Evolutionary conservation across 1,284 basidiomycete genomes (phyloP).

Genomic region (Sanghuangporus baumii): DNA sequence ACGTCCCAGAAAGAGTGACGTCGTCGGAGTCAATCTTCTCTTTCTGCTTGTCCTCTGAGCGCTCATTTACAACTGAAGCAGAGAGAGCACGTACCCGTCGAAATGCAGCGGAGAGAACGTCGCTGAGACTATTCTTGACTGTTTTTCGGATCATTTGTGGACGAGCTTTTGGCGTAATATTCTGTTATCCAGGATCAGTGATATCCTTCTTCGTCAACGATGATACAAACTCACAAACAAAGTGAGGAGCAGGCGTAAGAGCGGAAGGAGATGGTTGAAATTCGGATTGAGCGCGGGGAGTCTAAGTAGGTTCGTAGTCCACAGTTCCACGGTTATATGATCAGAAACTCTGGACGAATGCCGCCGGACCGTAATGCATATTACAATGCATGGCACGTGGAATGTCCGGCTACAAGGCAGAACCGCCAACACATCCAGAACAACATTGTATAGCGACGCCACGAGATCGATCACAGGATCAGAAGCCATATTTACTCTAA

Average conservation of each 20-base stretch:
- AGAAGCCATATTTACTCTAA: background rate
- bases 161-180: conserved; percentile 62
- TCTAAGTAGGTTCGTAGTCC: background rate
- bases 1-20: conserved; percentile 16
- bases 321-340: conserved; percentile 2
- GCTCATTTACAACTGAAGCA: background rate
- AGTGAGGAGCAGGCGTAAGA: conserved; percentile 2
- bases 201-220: background rate
- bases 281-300: conserved; percentile 14
- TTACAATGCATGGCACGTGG: background rate
- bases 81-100: conserved; percentile 4
- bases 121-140: conserved; percentile 82
- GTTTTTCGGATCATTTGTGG: conserved; percentile 92
- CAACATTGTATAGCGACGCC: background rate
- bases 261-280: conserved; percentile 9
- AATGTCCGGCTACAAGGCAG: background rate
- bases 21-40: conserved; percentile 19
- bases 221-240: conserved; percentile 3
- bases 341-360: background rate
- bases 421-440: background rate
- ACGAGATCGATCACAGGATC: background rate
- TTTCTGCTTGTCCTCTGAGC: conserved; percentile 19
- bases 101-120: conserved; percentile 49
- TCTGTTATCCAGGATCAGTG: conserved; percentile 9
- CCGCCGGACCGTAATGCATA: background rate